Conservation (phyloP, 768 basidiomycete species). For the Russula foetens region DNA sequence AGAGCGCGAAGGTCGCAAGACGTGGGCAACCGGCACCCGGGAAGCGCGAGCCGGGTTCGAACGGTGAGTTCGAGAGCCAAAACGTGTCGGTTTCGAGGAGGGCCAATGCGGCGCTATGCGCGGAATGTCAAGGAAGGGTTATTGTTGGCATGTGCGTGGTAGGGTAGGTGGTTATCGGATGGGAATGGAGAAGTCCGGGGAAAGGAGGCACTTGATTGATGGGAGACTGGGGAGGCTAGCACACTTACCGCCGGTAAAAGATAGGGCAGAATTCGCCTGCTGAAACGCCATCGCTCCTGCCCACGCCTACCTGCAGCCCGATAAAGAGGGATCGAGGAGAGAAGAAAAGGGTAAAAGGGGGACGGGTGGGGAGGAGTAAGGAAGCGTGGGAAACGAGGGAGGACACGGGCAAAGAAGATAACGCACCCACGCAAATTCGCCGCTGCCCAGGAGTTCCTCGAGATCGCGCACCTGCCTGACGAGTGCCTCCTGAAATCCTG, state of each 20-base stretch:
- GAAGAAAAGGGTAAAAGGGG: neutral
- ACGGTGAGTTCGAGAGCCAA: conserved; percentile 51
- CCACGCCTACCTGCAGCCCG: conserved; percentile 44
- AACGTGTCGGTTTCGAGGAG: conserved; percentile 40
- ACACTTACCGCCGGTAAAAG: conserved; percentile 43
- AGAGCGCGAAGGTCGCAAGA: conserved; percentile 40
- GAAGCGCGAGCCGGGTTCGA: conserved; percentile 37
- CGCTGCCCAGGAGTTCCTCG: conserved; percentile 41
- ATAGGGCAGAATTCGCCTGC: conserved; percentile 57
- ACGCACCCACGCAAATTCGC: conserved; percentile 45
- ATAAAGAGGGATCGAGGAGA: too few species aligned
- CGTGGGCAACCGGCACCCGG: conserved; percentile 44
- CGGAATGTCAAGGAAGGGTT: neutral
- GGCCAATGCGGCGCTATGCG: conserved; percentile 28
- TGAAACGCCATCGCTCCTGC: conserved; percentile 47
- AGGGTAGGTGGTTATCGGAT: neutral
- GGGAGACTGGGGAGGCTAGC: too few species aligned
- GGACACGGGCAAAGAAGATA: neutral
- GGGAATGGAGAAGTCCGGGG: neutral
- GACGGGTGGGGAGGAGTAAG: neutral
- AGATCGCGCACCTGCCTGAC: conserved; percentile 51
- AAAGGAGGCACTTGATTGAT: too few species aligned
- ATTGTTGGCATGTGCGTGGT: neutral
- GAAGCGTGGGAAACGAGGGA: neutral
- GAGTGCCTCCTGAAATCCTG: conserved; percentile 48